Base-by-base conservation (phyloP, 2,329 filamentous ascomycete species). In the Dactylellina drechsleri region DNA sequence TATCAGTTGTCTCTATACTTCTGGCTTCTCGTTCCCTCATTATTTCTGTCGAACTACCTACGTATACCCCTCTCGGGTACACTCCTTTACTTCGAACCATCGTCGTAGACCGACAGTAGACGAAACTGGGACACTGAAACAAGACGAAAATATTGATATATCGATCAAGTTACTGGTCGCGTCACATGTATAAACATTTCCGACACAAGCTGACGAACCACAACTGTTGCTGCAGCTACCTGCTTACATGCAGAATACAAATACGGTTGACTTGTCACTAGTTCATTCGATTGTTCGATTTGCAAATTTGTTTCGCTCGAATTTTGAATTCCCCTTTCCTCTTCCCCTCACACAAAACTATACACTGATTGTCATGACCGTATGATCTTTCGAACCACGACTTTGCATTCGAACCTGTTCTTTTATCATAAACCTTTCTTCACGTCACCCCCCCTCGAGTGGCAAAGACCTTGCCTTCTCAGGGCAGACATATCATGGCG, bases 191-290 rank as follows among this genome's bases (percentile, higher is more conserved):
- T 40, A 53, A 47, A 60, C 36, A n/a, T 54, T 31, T 60, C 6
- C 56, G 47, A 41, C 18, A 28, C 16, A 73, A 43, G 60, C 36
- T 18, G 40, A 66, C 62, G 40, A 73, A 56, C 54, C 66, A 60
- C 66, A 61, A 66, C 43, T 47, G 49, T 28, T 23, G 61, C 68
- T 66, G 61, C 68, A 66, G 57, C 56, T 66, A 52, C 57, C 58
- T 61, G 49, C 60, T 74, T 66, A 74, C 70, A 67, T 74, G 70
- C 62, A 61, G 70, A 58, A 50, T 74, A 74, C 70, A 62, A 53
- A 47, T 47, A 54, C 68, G 47, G 68, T 73, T 74, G 62, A 74
- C 70, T 74, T 67, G 70, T 73, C 70, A 61, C 57, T 41, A 67
- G 70, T 62, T 67, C 70, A 74, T 74, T 67, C 62, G 62, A 74